Percentiles rank a stretch among this genome's conserved stretches.
Evolutionary conservation across 2,329 filamentous ascomycete genomes (phyloP).

Genomic region (Blastomyces parvus): DNA sequence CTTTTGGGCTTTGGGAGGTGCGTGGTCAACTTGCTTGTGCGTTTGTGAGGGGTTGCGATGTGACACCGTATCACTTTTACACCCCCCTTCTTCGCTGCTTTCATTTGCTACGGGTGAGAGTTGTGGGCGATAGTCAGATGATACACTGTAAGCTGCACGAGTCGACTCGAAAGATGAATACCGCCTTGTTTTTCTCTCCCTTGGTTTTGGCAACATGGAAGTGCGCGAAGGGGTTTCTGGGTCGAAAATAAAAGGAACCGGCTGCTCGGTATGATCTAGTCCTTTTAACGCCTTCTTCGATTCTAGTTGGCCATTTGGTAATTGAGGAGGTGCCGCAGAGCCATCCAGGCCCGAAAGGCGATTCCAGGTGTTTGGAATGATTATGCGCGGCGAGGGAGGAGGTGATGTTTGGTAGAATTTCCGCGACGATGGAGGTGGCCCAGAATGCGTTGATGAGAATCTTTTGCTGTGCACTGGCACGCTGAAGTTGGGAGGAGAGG

Average conservation of each 20-base stretch:
- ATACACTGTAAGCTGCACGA: not conserved
- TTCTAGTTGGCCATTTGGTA: not conserved
- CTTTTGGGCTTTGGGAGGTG: not conserved
- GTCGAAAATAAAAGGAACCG: conserved; percentile 4
- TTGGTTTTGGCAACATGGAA: not conserved
- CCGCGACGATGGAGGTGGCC: not conserved
- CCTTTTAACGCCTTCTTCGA: not conserved
- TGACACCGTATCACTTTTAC: not conserved
- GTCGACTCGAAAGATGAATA: conserved; percentile 12
- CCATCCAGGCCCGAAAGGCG: conserved; percentile 1
- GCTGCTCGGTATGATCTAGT: not conserved
- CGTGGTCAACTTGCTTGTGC: not conserved
- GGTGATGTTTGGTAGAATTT: conserved; percentile 3
- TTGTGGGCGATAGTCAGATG: conserved; percentile 8
- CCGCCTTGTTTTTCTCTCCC: conserved; percentile 4
- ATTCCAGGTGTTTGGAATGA: not conserved
- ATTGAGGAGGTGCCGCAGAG: not conserved
- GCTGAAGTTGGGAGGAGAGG: conserved; percentile 35
- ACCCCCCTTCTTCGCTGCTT: not conserved
- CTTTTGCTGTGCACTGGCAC: conserved; percentile 34
- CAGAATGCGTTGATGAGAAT: conserved; percentile 17
- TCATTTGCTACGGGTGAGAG: conserved; percentile 9
- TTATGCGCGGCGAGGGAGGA: not conserved
- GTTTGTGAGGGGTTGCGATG: not conserved
- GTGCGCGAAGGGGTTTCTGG: conserved; percentile 5